Evolutionary conservation across 106 monocot species (phyloP).

Genomic region (Platanthera guangdongensis): DNA sequence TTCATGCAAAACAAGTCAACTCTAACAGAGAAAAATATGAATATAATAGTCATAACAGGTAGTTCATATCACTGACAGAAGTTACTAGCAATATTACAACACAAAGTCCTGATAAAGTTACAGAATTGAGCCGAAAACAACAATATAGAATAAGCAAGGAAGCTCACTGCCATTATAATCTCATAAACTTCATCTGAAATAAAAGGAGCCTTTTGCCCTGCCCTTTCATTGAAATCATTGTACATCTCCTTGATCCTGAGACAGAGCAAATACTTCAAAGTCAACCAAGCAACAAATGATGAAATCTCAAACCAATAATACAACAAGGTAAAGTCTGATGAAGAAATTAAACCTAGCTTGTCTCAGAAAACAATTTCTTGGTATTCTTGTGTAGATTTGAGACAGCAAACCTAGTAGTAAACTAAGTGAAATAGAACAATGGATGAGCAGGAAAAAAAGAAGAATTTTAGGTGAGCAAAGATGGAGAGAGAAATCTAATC

Average conservation of each 20-base stretch:
- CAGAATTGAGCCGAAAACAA: too few species aligned
- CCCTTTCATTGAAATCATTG: constrained; percentile 58
- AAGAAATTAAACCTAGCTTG: constrained; percentile 28
- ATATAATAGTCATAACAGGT: too few species aligned
- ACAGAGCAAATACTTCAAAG: constrained; percentile 3
- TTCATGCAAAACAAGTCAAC: too few species aligned
- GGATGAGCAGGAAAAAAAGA: background rate
- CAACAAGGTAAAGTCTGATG: background rate
- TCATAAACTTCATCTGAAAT: constrained; percentile 91
- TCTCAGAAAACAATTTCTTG: constrained; percentile 83
- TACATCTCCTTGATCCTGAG: constrained; percentile 84
- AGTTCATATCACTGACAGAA: too few species aligned
- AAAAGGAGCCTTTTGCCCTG: constrained; percentile 61
- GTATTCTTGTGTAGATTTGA: constrained; percentile 98
- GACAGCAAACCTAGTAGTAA: constrained; percentile 90
- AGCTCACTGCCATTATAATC: constrained; percentile 81
- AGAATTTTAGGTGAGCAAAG: background rate
- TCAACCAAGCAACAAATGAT: background rate
- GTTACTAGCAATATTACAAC: too few species aligned
- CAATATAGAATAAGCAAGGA: background rate
- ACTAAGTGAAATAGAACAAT: constrained; percentile 23
- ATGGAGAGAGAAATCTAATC: background rate
- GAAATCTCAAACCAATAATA: background rate
- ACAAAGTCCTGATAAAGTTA: too few species aligned
- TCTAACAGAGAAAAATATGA: too few species aligned